Evolutionary conservation across 1,284 basidiomycete genomes (phyloP).

Genomic region (Ceraceosorus bombacis): DNA sequence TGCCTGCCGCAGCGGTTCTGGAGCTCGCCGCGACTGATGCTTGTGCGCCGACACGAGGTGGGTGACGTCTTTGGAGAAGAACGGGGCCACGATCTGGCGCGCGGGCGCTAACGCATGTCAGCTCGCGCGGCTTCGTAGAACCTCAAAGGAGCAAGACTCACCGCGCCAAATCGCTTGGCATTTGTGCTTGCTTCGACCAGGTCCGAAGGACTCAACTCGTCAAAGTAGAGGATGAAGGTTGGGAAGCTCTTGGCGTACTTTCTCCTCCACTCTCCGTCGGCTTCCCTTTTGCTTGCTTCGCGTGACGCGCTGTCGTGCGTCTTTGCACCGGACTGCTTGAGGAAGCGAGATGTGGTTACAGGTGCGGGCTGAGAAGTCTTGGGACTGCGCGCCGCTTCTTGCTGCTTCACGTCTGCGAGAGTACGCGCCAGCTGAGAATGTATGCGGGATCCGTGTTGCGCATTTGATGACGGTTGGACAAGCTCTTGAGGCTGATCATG

Average conservation of each 20-base stretch:
- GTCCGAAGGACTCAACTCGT: constrained; percentile 31
- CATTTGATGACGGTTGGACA: no score
- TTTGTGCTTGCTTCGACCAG: constrained; percentile 18
- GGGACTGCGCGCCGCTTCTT: neutral
- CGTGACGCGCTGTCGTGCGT: constrained; percentile 28
- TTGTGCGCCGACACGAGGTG: constrained; percentile 41
- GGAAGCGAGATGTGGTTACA: constrained; percentile 31
- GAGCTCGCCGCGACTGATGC: neutral
- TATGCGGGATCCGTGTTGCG: constrained; percentile 8
- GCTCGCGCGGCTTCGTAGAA: no score
- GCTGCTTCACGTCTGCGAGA: constrained; percentile 22
- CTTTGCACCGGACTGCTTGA: constrained; percentile 25
- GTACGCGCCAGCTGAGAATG: constrained; percentile 16
- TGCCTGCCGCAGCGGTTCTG: constrained; percentile 1
- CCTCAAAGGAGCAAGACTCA: constrained; percentile 5
- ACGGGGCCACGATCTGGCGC: constrained; percentile 31
- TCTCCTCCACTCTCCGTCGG: constrained; percentile 29
- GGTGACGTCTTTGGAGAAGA: constrained; percentile 44
- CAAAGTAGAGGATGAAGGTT: constrained; percentile 44
- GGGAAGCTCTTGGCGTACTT: constrained; percentile 39
- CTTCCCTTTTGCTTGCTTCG: constrained; percentile 26
- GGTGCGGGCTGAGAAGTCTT: constrained; percentile 8
- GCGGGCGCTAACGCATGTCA: neutral
- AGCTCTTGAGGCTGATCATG: no score
- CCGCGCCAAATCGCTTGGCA: constrained; percentile 37